Conservation (phyloP, 805 yeast genomes). For the Metschnikowia cerradonensis region DNA sequence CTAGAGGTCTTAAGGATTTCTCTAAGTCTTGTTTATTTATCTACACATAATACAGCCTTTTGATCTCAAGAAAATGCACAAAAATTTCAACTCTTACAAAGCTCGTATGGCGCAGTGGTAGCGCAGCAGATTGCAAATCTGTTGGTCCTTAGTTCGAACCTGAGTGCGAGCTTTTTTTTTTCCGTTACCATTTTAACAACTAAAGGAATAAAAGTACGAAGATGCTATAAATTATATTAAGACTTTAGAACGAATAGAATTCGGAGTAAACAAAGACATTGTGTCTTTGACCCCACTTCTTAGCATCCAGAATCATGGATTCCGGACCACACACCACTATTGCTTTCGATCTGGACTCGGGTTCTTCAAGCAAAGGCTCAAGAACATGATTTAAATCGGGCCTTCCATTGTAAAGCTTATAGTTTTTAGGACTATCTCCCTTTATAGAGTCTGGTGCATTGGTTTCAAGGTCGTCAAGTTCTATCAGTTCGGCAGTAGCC, state of each 20-base stretch:
- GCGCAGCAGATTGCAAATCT: conserved; percentile 99
- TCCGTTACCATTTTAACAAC: conserved; percentile 20
- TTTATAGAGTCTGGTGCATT: conserved; percentile 6
- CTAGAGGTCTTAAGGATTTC: no score
- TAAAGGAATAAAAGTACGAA: no score
- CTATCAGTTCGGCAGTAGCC: conserved; percentile 16
- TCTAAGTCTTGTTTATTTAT: no score
- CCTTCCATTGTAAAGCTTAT: conserved; percentile 30
- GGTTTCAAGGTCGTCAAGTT: conserved; percentile 6
- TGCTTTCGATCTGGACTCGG: conserved; percentile 43
- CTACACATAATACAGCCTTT: no score
- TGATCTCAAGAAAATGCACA: not conserved
- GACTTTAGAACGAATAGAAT: conserved; percentile 10
- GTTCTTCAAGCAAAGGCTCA: conserved; percentile 23
- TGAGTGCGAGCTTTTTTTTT: conserved; percentile 70
- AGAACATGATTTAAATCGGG: conserved; percentile 41
- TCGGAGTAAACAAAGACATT: conserved; percentile 43
- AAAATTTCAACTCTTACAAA: not conserved
- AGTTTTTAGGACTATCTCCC: conserved; percentile 10
- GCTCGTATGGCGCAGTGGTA: conserved; percentile 95
- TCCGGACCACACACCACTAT: conserved; percentile 58
- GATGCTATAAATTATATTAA: not conserved
- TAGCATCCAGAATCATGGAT: conserved; percentile 38
- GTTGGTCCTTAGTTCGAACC: conserved; percentile 97
- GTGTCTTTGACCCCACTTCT: conserved; percentile 31